Conservation (phyloP, 2,329 filamentous ascomycete species). For the Diplodia scrobiculata region DNA sequence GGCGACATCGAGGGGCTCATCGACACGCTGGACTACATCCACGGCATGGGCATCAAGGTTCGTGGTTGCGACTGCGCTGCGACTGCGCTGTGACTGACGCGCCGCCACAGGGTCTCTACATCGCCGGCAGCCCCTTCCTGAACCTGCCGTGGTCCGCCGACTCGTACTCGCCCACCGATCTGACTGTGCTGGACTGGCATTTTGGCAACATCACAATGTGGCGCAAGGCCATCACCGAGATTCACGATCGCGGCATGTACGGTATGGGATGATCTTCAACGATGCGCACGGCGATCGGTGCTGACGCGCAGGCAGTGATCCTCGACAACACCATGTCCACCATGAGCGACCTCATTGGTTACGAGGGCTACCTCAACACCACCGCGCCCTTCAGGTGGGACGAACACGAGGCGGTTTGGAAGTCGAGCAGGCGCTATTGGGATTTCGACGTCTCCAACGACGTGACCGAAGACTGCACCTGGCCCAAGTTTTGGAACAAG, state of each 20-base stretch:
- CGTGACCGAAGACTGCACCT: conserved; percentile 54
- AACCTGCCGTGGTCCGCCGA: conserved; percentile 67
- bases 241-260: conserved; percentile 66
- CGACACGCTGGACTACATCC: conserved; percentile 65
- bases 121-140: conserved; percentile 65
- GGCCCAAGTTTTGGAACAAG: conserved; percentile 65
- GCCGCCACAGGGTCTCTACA: conserved; percentile 58
- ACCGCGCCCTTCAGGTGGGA: conserved; percentile 52
- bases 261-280: conserved; percentile 34
- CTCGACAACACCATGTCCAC: conserved; percentile 68
- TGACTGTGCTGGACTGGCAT: conserved; percentile 65
- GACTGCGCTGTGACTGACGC: conserved; percentile 29
- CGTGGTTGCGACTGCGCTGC: neutral
- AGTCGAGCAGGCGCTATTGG: conserved; percentile 56
- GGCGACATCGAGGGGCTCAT: conserved; percentile 62
- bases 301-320: conserved; percentile 46
- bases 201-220: conserved; percentile 62
- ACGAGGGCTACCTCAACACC: conserved; percentile 61
- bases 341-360: conserved; percentile 65
- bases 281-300: conserved; percentile 19
- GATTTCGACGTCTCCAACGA: conserved; percentile 61
- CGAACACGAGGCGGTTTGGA: conserved; percentile 63
- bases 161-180: conserved; percentile 61
- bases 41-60: conserved; percentile 65
- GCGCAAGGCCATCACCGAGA: conserved; percentile 60